Conservation (phyloP, 1,284 basidiomycete species). For the Microbotryomycetes sp. region DNA sequence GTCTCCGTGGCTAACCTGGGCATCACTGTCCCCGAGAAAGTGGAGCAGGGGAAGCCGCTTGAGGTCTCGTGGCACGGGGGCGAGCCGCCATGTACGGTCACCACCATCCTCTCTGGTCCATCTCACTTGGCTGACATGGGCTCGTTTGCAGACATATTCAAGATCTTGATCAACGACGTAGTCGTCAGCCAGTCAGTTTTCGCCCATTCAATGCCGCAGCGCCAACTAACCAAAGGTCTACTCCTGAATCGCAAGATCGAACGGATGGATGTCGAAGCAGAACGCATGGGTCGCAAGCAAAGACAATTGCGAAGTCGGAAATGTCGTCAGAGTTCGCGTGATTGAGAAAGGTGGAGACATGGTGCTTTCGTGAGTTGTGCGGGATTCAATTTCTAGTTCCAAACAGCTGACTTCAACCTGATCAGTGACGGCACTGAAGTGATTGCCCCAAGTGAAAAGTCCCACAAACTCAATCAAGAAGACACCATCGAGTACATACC, state of each 20-base stretch:
- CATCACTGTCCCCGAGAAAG: background rate
- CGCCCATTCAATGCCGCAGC: too few species aligned
- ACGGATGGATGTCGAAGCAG: background rate
- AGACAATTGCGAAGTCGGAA: background rate
- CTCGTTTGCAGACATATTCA: background rate
- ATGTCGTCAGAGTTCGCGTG: background rate
- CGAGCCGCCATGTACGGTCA: background rate
- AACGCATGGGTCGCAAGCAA: background rate
- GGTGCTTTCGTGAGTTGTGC: background rate
- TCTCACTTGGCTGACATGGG: too few species aligned
- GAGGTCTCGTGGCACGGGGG: background rate
- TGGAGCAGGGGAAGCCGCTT: background rate
- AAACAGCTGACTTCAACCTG: too few species aligned
- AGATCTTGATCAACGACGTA: background rate
- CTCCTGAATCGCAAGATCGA: background rate
- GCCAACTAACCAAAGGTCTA: background rate
- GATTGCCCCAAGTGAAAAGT: too few species aligned
- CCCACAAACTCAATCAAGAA: too few species aligned
- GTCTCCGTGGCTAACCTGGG: background rate
- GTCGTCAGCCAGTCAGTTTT: background rate
- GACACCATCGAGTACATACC: too few species aligned
- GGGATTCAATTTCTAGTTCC: too few species aligned
- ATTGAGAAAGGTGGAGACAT: background rate
- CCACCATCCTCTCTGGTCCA: too few species aligned
- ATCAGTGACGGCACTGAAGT: background rate